Evolutionary conservation across 2,329 filamentous ascomycete genomes (phyloP), one percentile per base, ranked within the genome.

Genomic region (Xylaria sp.): DNA sequence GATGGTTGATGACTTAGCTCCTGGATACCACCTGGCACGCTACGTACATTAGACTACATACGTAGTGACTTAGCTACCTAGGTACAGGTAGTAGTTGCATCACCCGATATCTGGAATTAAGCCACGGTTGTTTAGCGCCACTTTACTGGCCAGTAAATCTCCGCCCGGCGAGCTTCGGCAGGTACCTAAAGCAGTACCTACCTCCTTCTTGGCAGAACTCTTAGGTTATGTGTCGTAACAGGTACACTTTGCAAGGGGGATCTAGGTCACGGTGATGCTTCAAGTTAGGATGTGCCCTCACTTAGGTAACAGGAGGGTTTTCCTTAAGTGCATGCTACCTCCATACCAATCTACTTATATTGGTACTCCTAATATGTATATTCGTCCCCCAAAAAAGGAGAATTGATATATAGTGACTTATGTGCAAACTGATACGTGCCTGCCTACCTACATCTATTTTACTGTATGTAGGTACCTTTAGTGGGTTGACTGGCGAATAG

Each of bases 11-110:
- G 18, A 46, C 7, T 18, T 18, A 28, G 13, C 20, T 48, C 18
- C 18, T 20, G 25, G 9, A 15, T 15, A 28, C 28, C 51, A 32
- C 51, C 15, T 23, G 25, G 51, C 28, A 46, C 41, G 6, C 18
- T 10, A n/a, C 15, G 15, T 55, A 34, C 28, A n/a, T 32, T 55
- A 32, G 23, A 52, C 7, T 25, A 37, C 34, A 28, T 28, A 28
- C 28, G 28, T 28, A 28, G 28, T 28, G 23, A 28, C 28, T 6
- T 28, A 28, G 2, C 28, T 28, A 28, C 2, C 2, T 28, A 28
- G 5, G 2, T 28, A 28, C 28, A n/a, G n/a, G n/a, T 28, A 28
- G n/a, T 54, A 41, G 48, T 70, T 66, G 48, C 67, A 69, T 66
- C 63, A 66, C 63, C 56, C 50, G 61, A 57, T 46, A 56, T 60